A percentile compares a stretch with the other conserved stretches of the same genome.
These are phyloP conservation scores for Paraphoma sp. DNA, from an alignment of 2,329 filamentous ascomycete genomes.

Conservation along the genomic window DNA sequence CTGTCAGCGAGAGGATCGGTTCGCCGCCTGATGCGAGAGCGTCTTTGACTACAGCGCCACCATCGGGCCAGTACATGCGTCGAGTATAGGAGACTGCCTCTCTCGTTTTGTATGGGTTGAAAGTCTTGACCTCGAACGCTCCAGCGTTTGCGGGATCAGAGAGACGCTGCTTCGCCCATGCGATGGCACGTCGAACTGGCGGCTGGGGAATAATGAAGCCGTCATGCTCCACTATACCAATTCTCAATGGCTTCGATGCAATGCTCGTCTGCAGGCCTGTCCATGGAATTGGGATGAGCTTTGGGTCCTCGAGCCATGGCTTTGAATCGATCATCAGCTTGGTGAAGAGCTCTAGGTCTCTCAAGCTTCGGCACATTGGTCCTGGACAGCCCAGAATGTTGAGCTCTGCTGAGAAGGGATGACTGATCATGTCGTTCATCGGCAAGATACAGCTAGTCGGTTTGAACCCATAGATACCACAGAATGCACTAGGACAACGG, in stretches of 20 bases:
- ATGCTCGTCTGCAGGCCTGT: slow-evolving; percentile 17
- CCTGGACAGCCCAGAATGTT: slow-evolving; percentile 21
- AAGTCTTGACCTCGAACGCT: slow-evolving; percentile 44
- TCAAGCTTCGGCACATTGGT: slow-evolving; percentile 21
- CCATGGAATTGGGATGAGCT: slow-evolving; percentile 26
- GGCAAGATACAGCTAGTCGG: slow-evolving; percentile 27
- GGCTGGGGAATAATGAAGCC: slow-evolving; percentile 49
- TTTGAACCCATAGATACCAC: slow-evolving; percentile 38
- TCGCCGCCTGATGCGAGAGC: slow-evolving; percentile 51
- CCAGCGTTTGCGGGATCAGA: slow-evolving; percentile 4
- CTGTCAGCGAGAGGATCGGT: slow-evolving; percentile 53
- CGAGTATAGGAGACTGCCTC: slow-evolving; percentile 44
- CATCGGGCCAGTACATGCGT: slow-evolving; percentile 57
- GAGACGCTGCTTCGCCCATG: slow-evolving; percentile 40
- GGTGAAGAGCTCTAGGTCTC: slow-evolving; percentile 27
- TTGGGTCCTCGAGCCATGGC: slow-evolving; percentile 22
- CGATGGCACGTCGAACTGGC: slow-evolving; percentile 45
- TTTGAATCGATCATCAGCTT: slow-evolving; percentile 10
- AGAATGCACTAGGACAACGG: slow-evolving; percentile 26
- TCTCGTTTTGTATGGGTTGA: slow-evolving; percentile 39
- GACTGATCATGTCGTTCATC: slow-evolving; percentile 10
- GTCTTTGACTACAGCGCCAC: slow-evolving; percentile 40
- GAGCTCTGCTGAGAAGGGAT: slow-evolving; percentile 19
- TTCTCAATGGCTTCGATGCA: slow-evolving; percentile 38
- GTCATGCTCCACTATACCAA: slow-evolving; percentile 54